Evolutionary conservation across 208 protist genomes (phyloP).

Genomic region (Acanthamoeba castellanii): DNA sequence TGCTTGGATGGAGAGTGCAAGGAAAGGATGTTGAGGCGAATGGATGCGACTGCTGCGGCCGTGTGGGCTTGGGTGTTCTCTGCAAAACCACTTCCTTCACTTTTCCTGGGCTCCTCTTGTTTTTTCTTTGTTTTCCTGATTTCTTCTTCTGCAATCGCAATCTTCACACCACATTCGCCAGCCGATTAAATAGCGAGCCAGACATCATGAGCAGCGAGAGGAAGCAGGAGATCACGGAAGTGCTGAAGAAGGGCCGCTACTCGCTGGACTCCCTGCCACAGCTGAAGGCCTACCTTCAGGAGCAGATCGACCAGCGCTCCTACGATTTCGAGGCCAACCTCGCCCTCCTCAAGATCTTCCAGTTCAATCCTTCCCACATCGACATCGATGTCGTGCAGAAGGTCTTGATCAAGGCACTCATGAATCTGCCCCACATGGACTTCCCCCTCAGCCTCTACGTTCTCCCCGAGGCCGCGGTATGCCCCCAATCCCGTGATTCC

Average conservation of each 20-base stretch:
- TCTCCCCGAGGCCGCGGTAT: slow-evolving; percentile 75
- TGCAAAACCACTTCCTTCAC: not conserved
- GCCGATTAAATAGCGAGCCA: no score
- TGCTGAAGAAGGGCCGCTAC: slow-evolving; percentile 63
- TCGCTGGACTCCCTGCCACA: slow-evolving; percentile 71
- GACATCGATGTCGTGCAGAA: slow-evolving; percentile 78
- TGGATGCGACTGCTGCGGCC: not conserved
- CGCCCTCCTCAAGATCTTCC: slow-evolving; percentile 84
- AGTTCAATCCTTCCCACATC: slow-evolving; percentile 81
- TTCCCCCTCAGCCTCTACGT: slow-evolving; percentile 83
- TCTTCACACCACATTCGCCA: not conserved
- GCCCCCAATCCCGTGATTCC: not conserved
- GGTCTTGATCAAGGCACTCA: slow-evolving; percentile 82
- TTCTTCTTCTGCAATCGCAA: not conserved
- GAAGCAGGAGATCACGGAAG: not conserved
- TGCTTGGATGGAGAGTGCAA: no score
- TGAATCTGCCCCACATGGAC: slow-evolving; percentile 84
- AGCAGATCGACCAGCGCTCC: slow-evolving; percentile 75
- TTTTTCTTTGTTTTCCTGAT: not conserved
- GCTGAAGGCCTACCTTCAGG: slow-evolving; percentile 80
- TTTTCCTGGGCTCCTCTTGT: not conserved
- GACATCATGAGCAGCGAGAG: slow-evolving; percentile 27
- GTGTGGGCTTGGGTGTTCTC: not conserved
- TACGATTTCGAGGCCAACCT: slow-evolving; percentile 84
- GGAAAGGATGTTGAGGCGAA: no score